Percentiles rank a stretch among this genome's conserved stretches.
These are phyloP conservation scores for Kickxella alabastrina DNA, from an alignment of 192 early-diverging fungal species.

Conservation along the genomic window DNA sequence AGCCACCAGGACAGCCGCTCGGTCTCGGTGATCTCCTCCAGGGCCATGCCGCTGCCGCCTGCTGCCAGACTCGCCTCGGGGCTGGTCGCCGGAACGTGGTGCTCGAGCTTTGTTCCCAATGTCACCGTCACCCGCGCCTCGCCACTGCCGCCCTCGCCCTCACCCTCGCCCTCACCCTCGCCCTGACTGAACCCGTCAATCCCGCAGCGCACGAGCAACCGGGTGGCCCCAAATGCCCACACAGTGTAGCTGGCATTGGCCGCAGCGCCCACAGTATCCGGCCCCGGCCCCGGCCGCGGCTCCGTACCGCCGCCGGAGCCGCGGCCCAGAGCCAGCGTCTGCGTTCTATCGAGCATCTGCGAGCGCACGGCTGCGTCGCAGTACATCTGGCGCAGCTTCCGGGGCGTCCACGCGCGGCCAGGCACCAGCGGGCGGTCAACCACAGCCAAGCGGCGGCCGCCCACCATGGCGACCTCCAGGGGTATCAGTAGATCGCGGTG, in stretches of 20 bases:
- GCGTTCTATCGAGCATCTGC: constrained; percentile 9
- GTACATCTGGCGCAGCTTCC: constrained; percentile 24
- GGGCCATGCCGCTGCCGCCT: not conserved
- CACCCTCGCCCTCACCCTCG: not conserved
- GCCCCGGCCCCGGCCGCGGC: not conserved
- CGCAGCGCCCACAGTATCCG: not conserved
- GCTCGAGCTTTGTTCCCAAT: constrained; percentile 33
- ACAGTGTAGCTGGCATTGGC: constrained; percentile 26
- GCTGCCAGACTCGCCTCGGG: constrained; percentile 13
- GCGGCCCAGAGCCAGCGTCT: constrained; percentile 9
- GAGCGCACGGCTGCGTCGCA: constrained; percentile 10
- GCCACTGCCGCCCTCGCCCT: not conserved
- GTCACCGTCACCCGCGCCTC: constrained; percentile 19
- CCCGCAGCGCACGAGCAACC: constrained; percentile 33
- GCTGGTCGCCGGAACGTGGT: constrained; percentile 3
- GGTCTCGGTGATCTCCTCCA: constrained; percentile 30
- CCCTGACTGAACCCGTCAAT: constrained; percentile 25
- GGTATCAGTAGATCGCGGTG: constrained; percentile 30
- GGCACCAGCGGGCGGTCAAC: constrained; percentile 30
- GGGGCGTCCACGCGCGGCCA: constrained; percentile 23
- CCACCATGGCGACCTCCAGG: constrained; percentile 9
- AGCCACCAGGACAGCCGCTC: constrained; percentile 49
- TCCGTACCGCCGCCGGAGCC: too few relatives aligned
- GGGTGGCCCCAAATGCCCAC: constrained; percentile 43
- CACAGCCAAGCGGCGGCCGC: constrained; percentile 7